Base-by-base conservation (phyloP, 2,329 filamentous ascomycete genomes). In the Penicillium sp. region DNA sequence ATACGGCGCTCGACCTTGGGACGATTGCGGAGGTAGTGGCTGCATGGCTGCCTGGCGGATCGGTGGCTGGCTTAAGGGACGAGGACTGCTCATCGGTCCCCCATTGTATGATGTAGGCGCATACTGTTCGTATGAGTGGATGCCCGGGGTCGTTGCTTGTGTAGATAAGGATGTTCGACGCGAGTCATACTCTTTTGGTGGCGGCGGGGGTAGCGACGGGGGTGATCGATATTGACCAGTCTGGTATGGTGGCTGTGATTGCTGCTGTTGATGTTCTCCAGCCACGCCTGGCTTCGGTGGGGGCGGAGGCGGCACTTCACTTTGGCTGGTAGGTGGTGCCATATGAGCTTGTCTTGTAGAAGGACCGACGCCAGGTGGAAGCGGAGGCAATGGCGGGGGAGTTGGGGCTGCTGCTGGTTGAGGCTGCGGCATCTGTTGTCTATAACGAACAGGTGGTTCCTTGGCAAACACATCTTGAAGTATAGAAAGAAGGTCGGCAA, bases 391-490 rank as follows among this genome's bases (percentile, higher is more conserved):
- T 11, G 85, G 83, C 28, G 87, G 86, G 41, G 84, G 82, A 49
- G 76, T 73, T 25, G 65, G 61, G n/a, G 56, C 54, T 31, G 61
- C 58, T 45, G 33, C 47, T 2, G 16, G 29, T 39, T 59, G 58
- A 9, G 69, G 60, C 34, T 69, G 60, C 50, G 63, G 66, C 36
- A 58, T 50, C 29, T 65, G 64, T 31, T 65, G 83, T 58, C 83
- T 84, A 29, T 90, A 83, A 52, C 93, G 83, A 3, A 97, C 88
- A 0, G 93, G 93, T 8, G 93, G 93, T 63, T 99, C 93, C 71
- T 95, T 95, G 31, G 90, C 86, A 66, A 99, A 99, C 18, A 97
- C 78, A 46, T 93, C 89, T 58, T 87, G 81, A 3, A 99, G 73
- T 25, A 95, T 87, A 13, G 82, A 83, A 2, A 97, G 73, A 49